These are phyloP conservation scores for Magnaporthiopsis rhizophila DNA, from an alignment of 2,329 filamentous ascomycete species.

Conservation along the genomic window DNA sequence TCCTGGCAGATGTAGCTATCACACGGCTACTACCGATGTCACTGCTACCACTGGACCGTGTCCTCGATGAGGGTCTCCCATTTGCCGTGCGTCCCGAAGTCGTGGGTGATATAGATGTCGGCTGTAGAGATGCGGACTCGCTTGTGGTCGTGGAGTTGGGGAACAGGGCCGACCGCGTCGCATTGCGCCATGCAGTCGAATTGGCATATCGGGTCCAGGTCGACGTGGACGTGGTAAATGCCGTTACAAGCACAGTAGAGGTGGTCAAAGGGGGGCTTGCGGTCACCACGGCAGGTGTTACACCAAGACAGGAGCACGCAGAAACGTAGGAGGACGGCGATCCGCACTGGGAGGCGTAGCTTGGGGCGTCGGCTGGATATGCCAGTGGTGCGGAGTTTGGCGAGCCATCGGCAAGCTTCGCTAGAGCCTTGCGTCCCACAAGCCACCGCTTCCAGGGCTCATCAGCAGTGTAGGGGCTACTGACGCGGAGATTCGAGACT, in stretches of 20 bases:
- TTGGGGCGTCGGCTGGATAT: conserved; percentile 7
- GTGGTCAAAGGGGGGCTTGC: conserved; percentile 10
- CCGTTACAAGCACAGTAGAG: conserved; percentile 10
- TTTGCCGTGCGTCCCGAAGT: background rate
- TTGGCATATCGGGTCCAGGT: conserved; percentile 7
- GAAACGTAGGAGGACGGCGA: conserved; percentile 12
- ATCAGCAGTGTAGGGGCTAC: background rate
- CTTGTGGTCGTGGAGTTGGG: background rate
- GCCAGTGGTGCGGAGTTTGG: conserved; percentile 4
- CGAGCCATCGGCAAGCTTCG: conserved; percentile 4
- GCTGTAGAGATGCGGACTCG: background rate
- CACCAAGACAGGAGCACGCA: conserved; percentile 15
- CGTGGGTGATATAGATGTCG: background rate
- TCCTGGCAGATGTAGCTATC: background rate
- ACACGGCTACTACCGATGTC: background rate
- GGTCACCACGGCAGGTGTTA: conserved; percentile 11
- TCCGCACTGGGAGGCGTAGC: conserved; percentile 12
- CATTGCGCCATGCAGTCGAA: conserved; percentile 2
- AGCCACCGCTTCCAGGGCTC: conserved; percentile 8
- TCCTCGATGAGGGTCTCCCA: no score
- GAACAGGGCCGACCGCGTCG: background rate
- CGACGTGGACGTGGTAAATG: background rate
- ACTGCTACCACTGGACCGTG: background rate
- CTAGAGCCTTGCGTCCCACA: conserved; percentile 5
- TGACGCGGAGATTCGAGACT: background rate